Evolutionary conservation across 2,329 filamentous ascomycete genomes (phyloP).

Genomic region (Coccinonectria pachysandricola): DNA sequence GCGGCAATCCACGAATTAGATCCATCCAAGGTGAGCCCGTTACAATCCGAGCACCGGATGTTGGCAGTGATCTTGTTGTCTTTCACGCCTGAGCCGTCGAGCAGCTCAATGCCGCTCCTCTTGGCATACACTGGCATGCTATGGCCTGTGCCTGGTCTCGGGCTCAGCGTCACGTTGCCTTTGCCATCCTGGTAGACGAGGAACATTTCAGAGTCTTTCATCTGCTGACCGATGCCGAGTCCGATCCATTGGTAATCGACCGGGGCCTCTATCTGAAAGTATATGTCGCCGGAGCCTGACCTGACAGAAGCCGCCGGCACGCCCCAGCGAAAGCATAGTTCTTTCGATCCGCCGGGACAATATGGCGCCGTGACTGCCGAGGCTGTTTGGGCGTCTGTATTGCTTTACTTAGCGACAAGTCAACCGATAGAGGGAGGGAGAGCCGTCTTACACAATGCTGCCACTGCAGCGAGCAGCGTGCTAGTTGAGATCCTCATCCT

Average conservation of each 20-base stretch:
- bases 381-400: conserved; percentile 11
- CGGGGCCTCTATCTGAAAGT: conserved; percentile 49
- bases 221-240: conserved; percentile 44
- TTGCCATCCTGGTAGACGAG: conserved; percentile 48
- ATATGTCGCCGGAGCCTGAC: conserved; percentile 44
- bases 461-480: background rate
- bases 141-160: conserved; percentile 39
- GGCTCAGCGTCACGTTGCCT: conserved; percentile 52
- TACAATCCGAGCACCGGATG: conserved; percentile 43
- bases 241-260: conserved; percentile 45
- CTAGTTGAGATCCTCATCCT: background rate
- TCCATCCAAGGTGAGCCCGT: conserved; percentile 33
- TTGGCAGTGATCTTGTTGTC: conserved; percentile 48
- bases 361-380: conserved; percentile 21
- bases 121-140: conserved; percentile 35
- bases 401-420: too few species aligned
- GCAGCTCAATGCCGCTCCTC: conserved; percentile 37
- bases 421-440: too few species aligned
- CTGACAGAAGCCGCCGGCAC: conserved; percentile 40
- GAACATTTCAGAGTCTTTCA: conserved; percentile 51
- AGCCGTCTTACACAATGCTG: conserved; percentile 5
- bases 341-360: conserved; percentile 31
- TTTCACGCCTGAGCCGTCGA: conserved; percentile 48
- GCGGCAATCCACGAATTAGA: conserved; percentile 42
- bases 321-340: conserved; percentile 46